Evolutionary conservation across 2,329 filamentous ascomycete species (phyloP).

Genomic region (Stenocarpella maydis): DNA sequence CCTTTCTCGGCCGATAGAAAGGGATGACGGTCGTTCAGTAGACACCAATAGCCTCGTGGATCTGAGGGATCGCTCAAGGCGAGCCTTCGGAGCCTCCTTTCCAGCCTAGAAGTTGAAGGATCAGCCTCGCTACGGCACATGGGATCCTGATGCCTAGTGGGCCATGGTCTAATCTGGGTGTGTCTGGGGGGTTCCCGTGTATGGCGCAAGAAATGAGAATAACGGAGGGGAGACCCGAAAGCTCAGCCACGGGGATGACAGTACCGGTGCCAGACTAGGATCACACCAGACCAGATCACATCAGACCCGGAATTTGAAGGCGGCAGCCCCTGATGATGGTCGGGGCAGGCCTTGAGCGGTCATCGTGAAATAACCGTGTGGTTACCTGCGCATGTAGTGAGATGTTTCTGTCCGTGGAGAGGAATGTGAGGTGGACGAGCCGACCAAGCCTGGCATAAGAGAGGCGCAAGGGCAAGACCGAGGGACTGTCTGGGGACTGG

Average conservation of each 20-base stretch:
- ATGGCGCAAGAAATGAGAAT: neutral
- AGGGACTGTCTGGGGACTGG: neutral
- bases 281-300: constrained; percentile 13
- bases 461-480: constrained; percentile 3
- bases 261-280: constrained; percentile 28
- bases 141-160: constrained; percentile 34
- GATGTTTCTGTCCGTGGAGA: neutral
- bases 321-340: neutral
- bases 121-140: constrained; percentile 35
- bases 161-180: constrained; percentile 22
- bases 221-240: constrained; percentile 27
- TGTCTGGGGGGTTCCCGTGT: constrained; percentile 2
- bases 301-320: constrained; percentile 14
- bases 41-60: constrained; percentile 5
- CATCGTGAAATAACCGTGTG: constrained; percentile 1
- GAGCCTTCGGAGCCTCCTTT: constrained; percentile 23
- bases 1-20: constrained; percentile 2
- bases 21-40: neutral
- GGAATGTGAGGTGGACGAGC: neutral
- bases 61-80: neutral
- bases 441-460: neutral
- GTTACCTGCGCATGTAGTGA: neutral
- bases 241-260: constrained; percentile 32
- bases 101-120: constrained; percentile 33
- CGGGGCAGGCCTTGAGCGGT: neutral